phyloP scores from a whole-genome alignment of 306 rosid genomes.

The Gastrolobium villosum region DNA sequence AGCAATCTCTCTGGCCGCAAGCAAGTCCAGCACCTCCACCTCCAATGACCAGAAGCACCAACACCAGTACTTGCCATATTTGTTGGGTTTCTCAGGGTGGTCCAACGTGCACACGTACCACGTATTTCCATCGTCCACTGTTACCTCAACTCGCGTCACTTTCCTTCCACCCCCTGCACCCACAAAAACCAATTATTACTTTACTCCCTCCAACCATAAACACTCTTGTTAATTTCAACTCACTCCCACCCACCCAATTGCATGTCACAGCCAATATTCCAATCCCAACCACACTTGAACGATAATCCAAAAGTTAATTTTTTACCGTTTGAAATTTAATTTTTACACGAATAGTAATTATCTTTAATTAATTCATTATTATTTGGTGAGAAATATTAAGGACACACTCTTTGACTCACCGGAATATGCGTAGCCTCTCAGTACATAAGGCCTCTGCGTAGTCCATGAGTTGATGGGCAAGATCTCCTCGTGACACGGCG shows the following conservation, averaged over 20 bases:
- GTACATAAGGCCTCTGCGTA: slow-evolving; percentile 61
- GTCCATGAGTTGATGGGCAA: slow-evolving; percentile 73
- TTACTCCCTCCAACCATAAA: background rate
- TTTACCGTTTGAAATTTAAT: too few species aligned
- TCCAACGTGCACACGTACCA: slow-evolving; percentile 76
- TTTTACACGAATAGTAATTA: background rate
- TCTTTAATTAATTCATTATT: background rate
- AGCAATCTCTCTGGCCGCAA: slow-evolving; percentile 80
- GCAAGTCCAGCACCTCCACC: slow-evolving; percentile 74
- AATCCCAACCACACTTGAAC: background rate
- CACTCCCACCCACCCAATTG: background rate
- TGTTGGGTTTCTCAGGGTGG: slow-evolving; percentile 69
- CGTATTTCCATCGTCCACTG: slow-evolving; percentile 79
- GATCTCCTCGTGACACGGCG: slow-evolving; percentile 76
- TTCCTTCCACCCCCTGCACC: slow-evolving; percentile 87
- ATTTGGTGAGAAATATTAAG: background rate
- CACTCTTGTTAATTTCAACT: background rate
- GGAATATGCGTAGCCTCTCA: slow-evolving; percentile 77
- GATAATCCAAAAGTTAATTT: background rate
- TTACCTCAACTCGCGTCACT: slow-evolving; percentile 90
- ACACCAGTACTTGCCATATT: slow-evolving; percentile 91
- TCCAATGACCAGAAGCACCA: slow-evolving; percentile 97
- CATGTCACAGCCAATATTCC: background rate
- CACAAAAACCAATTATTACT: background rate
- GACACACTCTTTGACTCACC: slow-evolving; percentile 47